phyloP scores from a whole-genome alignment of 2,329 filamentous ascomycete species.

The Peltaster fructicola region DNA sequence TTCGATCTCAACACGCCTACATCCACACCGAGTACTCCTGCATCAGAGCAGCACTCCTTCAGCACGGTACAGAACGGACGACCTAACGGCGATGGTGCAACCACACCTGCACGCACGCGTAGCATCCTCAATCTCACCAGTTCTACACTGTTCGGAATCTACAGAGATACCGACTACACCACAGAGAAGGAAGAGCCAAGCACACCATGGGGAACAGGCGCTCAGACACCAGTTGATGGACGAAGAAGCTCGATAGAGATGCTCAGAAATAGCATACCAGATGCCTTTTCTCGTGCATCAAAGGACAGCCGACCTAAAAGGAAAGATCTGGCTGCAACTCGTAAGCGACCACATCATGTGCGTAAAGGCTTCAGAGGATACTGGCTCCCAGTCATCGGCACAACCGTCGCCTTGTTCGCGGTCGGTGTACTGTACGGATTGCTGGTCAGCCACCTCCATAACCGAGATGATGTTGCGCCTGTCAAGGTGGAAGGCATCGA shows the following conservation, averaged over 20 bases:
- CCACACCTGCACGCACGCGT: conserved; percentile 45
- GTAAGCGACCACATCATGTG: conserved; percentile 6
- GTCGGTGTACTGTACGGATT: conserved; percentile 72
- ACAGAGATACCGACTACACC: conserved; percentile 46
- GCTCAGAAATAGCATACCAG: conserved; percentile 9
- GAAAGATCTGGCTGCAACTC: conserved; percentile 6
- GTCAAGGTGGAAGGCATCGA: conserved; percentile 42
- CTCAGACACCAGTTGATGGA: conserved; percentile 5
- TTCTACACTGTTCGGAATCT: conserved; percentile 83
- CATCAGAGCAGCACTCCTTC: conserved; percentile 7
- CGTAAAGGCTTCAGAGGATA: conserved; percentile 13
- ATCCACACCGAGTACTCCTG: conserved; percentile 12
- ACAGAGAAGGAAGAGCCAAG: conserved; percentile 32
- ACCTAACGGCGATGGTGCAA: conserved; percentile 7
- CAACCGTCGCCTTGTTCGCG: conserved; percentile 44
- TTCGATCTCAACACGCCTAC: conserved; percentile 40
- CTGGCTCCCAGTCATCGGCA: conserved; percentile 25
- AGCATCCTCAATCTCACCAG: conserved; percentile 76
- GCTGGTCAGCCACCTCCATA: conserved; percentile 63
- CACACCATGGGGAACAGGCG: conserved; percentile 56
- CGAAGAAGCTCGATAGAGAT: conserved; percentile 12
- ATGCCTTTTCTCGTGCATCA: conserved; percentile 9
- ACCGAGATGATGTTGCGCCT: conserved; percentile 44
- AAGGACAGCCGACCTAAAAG: too few relatives aligned
- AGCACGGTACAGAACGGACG: conserved; percentile 4